Evolutionary conservation across 306 rosid genomes (phyloP).

Genomic region (Leucaena leucocephala): DNA sequence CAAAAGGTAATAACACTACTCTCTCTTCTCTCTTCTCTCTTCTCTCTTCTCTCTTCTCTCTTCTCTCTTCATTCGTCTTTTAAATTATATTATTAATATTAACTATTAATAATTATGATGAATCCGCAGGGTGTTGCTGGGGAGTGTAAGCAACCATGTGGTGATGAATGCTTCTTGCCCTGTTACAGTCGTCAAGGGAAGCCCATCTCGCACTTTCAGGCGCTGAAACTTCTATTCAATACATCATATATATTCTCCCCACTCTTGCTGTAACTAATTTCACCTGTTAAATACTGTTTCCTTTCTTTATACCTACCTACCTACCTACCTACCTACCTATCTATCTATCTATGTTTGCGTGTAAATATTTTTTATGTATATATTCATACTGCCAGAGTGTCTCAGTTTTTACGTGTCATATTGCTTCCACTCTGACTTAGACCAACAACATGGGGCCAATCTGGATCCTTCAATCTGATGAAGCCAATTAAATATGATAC

Average conservation of each 20-base stretch:
- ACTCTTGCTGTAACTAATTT: neutral
- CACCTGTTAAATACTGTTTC: neutral
- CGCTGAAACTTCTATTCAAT: neutral
- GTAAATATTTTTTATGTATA: neutral
- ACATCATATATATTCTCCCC: neutral
- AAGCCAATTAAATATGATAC: no score
- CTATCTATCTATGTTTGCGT: no score
- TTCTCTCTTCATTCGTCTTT: neutral
- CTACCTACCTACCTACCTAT: no score
- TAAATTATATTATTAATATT: no score
- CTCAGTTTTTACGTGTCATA: neutral
- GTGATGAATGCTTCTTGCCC: constrained; percentile 76
- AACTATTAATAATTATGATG: neutral
- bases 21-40: neutral
- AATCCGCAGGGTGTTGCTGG: constrained; percentile 62
- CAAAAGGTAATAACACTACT: constrained; percentile 46
- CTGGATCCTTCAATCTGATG: neutral
- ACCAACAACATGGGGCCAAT: no score
- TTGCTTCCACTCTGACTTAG: neutral
- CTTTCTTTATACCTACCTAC: neutral
- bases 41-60: no score
- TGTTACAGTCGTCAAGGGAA: constrained; percentile 69
- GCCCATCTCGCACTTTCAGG: constrained; percentile 36
- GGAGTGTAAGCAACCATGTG: constrained; percentile 75
- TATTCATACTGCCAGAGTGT: neutral